phyloP scores from a whole-genome alignment of 768 basidiomycete species.

The Lentinula aciculospora region DNA sequence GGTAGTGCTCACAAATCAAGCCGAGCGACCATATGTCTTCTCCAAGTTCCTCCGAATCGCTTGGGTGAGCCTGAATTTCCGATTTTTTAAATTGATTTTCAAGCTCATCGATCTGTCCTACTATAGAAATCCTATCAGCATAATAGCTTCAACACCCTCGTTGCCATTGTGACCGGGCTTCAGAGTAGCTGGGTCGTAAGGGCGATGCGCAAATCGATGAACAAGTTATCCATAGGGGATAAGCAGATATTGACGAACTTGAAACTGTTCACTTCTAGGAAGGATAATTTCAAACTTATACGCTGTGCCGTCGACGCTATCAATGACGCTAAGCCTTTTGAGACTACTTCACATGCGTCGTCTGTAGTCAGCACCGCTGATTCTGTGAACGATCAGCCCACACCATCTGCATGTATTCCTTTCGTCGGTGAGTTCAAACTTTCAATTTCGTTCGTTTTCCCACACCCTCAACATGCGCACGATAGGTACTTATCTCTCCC shows the following conservation, averaged over 20 bases:
- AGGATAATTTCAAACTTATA: constrained; percentile 72
- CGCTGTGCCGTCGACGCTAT: constrained; percentile 59
- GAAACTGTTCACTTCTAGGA: constrained; percentile 54
- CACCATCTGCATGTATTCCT: constrained; percentile 64
- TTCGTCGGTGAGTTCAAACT: constrained; percentile 59
- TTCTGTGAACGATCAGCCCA: constrained; percentile 27
- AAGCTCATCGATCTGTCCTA: background rate
- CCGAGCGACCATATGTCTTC: constrained; percentile 59
- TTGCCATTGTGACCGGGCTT: constrained; percentile 76
- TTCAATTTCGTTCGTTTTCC: background rate
- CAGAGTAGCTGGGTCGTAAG: constrained; percentile 61
- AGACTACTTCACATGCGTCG: constrained; percentile 45
- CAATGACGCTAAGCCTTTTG: constrained; percentile 59
- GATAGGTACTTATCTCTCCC: constrained; percentile 72
- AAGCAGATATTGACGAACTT: constrained; percentile 69
- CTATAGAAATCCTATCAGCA: constrained; percentile 72
- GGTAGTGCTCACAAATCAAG: constrained; percentile 67
- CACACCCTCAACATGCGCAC: constrained; percentile 7
- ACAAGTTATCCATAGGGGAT: constrained; percentile 64
- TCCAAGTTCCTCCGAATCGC: constrained; percentile 83
- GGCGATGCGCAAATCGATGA: constrained; percentile 66
- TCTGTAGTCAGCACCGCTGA: constrained; percentile 44
- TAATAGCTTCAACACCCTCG: constrained; percentile 73
- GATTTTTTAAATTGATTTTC: background rate
- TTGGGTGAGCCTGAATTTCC: constrained; percentile 43